phyloP scores from a whole-genome alignment of 2,329 filamentous ascomycete genomes.

The Cladosporium sp. region DNA sequence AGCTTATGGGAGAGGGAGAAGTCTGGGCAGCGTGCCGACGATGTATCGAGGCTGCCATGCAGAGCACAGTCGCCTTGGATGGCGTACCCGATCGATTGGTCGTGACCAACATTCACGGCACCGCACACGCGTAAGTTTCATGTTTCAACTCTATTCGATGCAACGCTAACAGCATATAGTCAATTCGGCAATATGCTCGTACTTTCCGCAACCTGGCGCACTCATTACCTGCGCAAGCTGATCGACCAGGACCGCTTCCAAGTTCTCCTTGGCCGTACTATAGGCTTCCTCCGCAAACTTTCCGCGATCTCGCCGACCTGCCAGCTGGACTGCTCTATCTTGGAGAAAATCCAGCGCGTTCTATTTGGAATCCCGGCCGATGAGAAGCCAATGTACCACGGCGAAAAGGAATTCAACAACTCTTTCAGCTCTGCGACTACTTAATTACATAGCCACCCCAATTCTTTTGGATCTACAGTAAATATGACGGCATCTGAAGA shows the following conservation, averaged over 20 bases:
- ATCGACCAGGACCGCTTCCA: conserved; percentile 59
- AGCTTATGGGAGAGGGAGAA: conserved; percentile 30
- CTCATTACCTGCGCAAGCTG: conserved; percentile 44
- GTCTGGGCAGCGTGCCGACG: conserved; percentile 38
- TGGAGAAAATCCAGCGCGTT: conserved; percentile 55
- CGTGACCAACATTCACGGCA: conserved; percentile 95
- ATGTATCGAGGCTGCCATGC: conserved; percentile 74
- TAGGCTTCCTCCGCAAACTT: conserved; percentile 71
- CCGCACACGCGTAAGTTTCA: conserved; percentile 83
- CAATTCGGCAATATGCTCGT: conserved; percentile 97
- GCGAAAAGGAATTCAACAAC: conserved; percentile 20
- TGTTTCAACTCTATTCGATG: conserved; percentile 1
- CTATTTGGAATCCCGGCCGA: conserved; percentile 31
- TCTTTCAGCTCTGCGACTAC: conserved; percentile 21
- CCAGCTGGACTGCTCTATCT: conserved; percentile 71
- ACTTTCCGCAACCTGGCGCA: conserved; percentile 76
- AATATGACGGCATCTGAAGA: conserved; percentile 3
- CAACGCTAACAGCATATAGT: conserved; percentile 50
- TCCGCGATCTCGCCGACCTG: conserved; percentile 75
- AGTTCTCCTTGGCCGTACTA: conserved; percentile 69
- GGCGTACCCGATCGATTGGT: conserved; percentile 69
- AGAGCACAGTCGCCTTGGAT: conserved; percentile 84
- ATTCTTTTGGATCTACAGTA: background rate
- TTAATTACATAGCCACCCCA: background rate
- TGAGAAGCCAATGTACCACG: conserved; percentile 28